A percentile compares a stretch with the other conserved stretches of the same genome.
These are phyloP conservation scores for Parachaetomium inaequale DNA, from an alignment of 495 filamentous ascomycete genomes.

Conservation along the genomic window DNA sequence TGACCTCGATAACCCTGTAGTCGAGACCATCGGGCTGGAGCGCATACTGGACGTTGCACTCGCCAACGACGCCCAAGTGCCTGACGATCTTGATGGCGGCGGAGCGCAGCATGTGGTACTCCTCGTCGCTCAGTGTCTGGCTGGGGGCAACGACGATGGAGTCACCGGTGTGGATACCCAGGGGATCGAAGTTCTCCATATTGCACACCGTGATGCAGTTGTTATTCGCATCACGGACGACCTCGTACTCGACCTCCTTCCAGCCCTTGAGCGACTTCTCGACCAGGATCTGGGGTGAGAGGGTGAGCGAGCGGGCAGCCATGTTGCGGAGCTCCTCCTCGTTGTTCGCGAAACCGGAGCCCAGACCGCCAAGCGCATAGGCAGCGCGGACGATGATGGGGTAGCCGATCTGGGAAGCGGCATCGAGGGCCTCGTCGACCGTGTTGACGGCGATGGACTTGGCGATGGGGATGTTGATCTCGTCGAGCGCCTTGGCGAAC, in stretches of 20 bases:
- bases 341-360: conserved; percentile 95
- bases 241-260: conserved; percentile 99
- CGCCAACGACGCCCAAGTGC: conserved; percentile 93
- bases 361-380: conserved; percentile 91
- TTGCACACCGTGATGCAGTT: conserved; percentile 99
- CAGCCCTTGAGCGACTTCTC: conserved; percentile 99
- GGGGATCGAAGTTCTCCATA: conserved; percentile 99
- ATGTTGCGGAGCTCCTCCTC: conserved; percentile 88
- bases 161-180: conserved; percentile 97
- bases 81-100: conserved; percentile 99
- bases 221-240: conserved; percentile 91
- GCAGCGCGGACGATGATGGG: conserved; percentile 96
- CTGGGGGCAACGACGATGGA: conserved; percentile 97
- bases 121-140: conserved; percentile 91
- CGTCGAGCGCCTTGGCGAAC: conserved; percentile 79
- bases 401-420: conserved; percentile 83
- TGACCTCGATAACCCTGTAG: conserved; percentile 99
- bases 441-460: conserved; percentile 89
- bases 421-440: conserved; percentile 84
- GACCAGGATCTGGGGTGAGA: conserved; percentile 95
- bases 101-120: conserved; percentile 98
- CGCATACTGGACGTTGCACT: conserved; percentile 99
- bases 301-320: conserved; percentile 84
- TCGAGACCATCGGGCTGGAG: conserved; percentile 93
- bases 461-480: conserved; percentile 96